Evolutionary conservation across 768 basidiomycete genomes (phyloP).

Genomic region (Neoboletus magnificus): DNA sequence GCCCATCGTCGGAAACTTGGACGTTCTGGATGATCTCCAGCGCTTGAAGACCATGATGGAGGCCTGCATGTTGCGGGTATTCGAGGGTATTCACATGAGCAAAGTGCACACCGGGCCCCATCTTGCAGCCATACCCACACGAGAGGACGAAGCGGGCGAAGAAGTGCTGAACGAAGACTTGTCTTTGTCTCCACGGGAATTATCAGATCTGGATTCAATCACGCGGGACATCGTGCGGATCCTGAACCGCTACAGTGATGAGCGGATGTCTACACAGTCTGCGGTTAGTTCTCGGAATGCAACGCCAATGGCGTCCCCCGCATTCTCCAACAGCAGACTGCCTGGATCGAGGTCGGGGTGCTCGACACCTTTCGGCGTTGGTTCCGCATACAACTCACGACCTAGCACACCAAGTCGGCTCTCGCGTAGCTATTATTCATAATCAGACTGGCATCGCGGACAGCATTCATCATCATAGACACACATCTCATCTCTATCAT

Average conservation of each 20-base stretch:
- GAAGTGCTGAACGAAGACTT: conserved; percentile 42
- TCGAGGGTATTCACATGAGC: conserved; percentile 70
- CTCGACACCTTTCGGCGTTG: conserved; percentile 50
- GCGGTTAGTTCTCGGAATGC: conserved; percentile 61
- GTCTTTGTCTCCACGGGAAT: conserved; percentile 63
- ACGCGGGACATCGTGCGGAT: conserved; percentile 73
- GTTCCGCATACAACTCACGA: conserved; percentile 50
- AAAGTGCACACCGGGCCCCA: conserved; percentile 25
- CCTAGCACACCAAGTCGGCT: conserved; percentile 63
- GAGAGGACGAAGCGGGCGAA: conserved; percentile 57
- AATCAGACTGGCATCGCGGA: conserved; percentile 9
- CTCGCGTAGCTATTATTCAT: conserved; percentile 37
- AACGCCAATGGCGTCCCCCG: conserved; percentile 59
- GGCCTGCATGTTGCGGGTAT: conserved; percentile 82
- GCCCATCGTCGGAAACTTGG: conserved; percentile 70
- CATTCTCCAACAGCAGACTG: conserved; percentile 35
- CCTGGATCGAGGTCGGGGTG: conserved; percentile 53
- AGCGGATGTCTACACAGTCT: conserved; percentile 56
- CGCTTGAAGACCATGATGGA: conserved; percentile 78
- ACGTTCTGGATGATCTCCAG: conserved; percentile 79
- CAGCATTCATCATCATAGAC: conserved; percentile 7
- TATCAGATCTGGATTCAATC: conserved; percentile 71
- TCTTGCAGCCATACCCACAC: conserved; percentile 34
- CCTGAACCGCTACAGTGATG: conserved; percentile 67
- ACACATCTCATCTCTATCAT: conserved; percentile 6